Evolutionary conservation across 176 grass and related monocot species (phyloP).

Genomic region (Oryza australiensis): DNA sequence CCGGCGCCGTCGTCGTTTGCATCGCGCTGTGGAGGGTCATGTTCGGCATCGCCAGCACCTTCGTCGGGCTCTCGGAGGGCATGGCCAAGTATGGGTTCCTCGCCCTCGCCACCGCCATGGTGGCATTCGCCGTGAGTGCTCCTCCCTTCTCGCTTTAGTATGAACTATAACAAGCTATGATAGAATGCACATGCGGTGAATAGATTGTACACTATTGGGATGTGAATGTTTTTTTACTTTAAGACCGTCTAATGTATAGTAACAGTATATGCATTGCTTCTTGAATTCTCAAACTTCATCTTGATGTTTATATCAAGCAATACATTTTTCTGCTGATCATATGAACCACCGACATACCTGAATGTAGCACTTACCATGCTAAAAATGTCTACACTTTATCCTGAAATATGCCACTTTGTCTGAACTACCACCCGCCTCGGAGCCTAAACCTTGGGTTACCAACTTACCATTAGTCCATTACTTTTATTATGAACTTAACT

Average conservation of each 20-base stretch:
- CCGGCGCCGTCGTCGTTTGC: conserved; percentile 63
- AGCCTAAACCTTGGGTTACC: not conserved
- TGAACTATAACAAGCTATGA: not conserved
- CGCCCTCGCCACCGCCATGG: conserved; percentile 83
- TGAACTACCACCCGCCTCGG: not conserved
- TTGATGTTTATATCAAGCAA: not conserved
- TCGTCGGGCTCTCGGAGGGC: conserved; percentile 88
- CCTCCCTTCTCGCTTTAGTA: conserved; percentile 1
- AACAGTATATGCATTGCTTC: not conserved
- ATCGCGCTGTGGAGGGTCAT: conserved; percentile 83
- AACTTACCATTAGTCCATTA: not conserved
- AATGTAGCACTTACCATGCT: not conserved
- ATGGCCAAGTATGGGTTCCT: conserved; percentile 99
- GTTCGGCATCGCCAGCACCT: conserved; percentile 90
- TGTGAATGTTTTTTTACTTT: not conserved
- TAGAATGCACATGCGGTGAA: not conserved
- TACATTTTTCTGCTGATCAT: not conserved
- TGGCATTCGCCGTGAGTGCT: conserved; percentile 75
- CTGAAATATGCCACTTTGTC: not conserved
- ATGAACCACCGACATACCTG: not conserved
- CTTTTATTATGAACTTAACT: not conserved
- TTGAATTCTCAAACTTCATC: not conserved
- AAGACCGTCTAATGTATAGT: not conserved
- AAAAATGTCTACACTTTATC: not conserved
- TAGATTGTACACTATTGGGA: not conserved